These are phyloP conservation scores for Oryza glumipatula DNA, from an alignment of 176 grass and related monocot species.

Conservation along the genomic window DNA sequence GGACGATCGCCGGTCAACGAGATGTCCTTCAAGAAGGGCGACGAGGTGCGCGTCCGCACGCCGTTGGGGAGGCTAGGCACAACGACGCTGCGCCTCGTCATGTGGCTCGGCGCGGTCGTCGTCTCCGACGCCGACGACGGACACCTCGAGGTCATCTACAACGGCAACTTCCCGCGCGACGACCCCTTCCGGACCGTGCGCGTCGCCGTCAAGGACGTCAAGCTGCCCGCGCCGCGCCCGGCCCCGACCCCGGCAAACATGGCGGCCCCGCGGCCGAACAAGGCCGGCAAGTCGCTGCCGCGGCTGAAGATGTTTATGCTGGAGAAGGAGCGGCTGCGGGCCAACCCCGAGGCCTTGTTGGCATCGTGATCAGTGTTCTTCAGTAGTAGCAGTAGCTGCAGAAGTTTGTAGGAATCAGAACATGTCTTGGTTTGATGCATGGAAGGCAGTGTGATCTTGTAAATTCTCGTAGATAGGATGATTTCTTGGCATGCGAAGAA, in stretches of 20 bases:
- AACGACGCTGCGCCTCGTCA: not conserved
- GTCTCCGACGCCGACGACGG: not conserved
- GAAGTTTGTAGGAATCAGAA: too few relatives aligned
- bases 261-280: too few relatives aligned
- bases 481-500: too few relatives aligned
- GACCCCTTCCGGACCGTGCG: constrained; percentile 13
- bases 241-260: too few relatives aligned
- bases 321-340: not conserved
- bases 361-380: too few relatives aligned
- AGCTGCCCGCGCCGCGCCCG: not conserved
- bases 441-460: too few relatives aligned
- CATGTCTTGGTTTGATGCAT: too few relatives aligned
- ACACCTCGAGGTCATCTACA: not conserved
- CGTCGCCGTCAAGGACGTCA: not conserved
- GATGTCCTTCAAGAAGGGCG: not conserved
- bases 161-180: not conserved
- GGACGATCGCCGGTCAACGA: not conserved
- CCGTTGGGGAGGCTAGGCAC: not conserved
- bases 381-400: too few relatives aligned
- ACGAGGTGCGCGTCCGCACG: constrained; percentile 7
- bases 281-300: not conserved
- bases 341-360: too few relatives aligned
- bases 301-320: not conserved
- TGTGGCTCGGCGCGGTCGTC: constrained; percentile 12
- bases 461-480: too few relatives aligned